Evolutionary conservation across 2,329 filamentous ascomycete genomes (phyloP), one percentile per base, ranked within the genome.

Genomic region (Monosporascus sp.): DNA sequence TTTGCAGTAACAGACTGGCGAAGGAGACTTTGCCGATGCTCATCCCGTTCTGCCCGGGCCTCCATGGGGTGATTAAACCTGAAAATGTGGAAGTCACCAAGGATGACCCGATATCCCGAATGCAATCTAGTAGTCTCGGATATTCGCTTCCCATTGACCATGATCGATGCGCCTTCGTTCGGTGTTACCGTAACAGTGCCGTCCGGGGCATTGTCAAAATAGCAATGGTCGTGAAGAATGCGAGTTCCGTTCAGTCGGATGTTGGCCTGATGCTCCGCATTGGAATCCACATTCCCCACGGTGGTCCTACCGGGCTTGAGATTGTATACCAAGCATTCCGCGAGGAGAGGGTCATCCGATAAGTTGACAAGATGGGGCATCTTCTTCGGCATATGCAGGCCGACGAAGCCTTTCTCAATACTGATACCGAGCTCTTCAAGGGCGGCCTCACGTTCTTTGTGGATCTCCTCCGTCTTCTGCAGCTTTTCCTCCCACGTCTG

Each of bases 401-500:
- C 94, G 56, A 99, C 87, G 66, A 97, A 97, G 7, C 94, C 94
- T 71, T 99, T 99, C 68, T 99, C 94, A 60, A 99, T 99, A 71
- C 92, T 97, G 72, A 99, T 97, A 60, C 94, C 94, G 44, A 99
- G 81, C 70, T 99, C 94, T 74, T 99, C 94, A 46, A 99, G 77
- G 9, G 94, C 94, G 48, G 91, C 85, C 72, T 99, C 94, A 61
- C 94, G 86, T 72, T 99, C 94, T 69, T 96, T 97, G 76, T 99
- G 94, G 52, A 99, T 97, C 62, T 93, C 86, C 70, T 99, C 94
- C 0, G 94, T 99, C 74, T 95, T 97, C 59, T 85, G 81, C 57
- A 99, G 75, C 72, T 97, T 97, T 74, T 99, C 84, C 74, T 99
- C 94, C 94, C 94, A 99, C 0, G 94, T 99, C 73, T 99, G 92